Conservation (phyloP, 768 basidiomycete species). For the Tricholoma flavovirens region DNA sequence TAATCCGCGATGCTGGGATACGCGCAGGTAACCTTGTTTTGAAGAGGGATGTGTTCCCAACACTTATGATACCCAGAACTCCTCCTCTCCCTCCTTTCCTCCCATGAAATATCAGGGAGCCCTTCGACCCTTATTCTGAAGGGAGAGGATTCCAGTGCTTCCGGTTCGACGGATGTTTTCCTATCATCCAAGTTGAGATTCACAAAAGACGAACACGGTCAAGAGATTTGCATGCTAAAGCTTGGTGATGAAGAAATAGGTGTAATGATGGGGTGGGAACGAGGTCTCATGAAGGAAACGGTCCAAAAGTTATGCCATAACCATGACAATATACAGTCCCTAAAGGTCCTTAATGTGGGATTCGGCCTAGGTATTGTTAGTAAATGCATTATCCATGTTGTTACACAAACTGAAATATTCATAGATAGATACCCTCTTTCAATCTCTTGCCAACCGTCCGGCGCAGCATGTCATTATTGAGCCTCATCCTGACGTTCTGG, state of each 20-base stretch:
- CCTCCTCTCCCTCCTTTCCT: slow-evolving; percentile 58
- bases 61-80: slow-evolving; percentile 44
- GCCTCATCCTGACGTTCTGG: slow-evolving; percentile 88
- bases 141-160: slow-evolving; percentile 48
- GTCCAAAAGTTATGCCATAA: slow-evolving; percentile 55
- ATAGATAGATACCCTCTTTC: slow-evolving; percentile 83
- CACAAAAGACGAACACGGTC: slow-evolving; percentile 62
- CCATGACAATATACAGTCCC: slow-evolving; percentile 41
- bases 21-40: slow-evolving; percentile 56
- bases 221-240: slow-evolving; percentile 74
- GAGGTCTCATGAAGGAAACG: slow-evolving; percentile 78
- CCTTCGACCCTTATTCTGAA: slow-evolving; percentile 37
- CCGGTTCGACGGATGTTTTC: slow-evolving; percentile 63
- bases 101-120: slow-evolving; percentile 31
- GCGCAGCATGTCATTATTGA: slow-evolving; percentile 85
- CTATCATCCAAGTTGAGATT: slow-evolving; percentile 66
- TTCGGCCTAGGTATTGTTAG: slow-evolving; percentile 91
- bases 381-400: slow-evolving; percentile 8
- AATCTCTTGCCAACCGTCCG: slow-evolving; percentile 54
- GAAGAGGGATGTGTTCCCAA: not conserved
- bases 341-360: slow-evolving; percentile 83
- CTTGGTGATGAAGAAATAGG: slow-evolving; percentile 75
- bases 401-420: not conserved
- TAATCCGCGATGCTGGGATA: slow-evolving; percentile 89
- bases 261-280: slow-evolving; percentile 99